phyloP scores from a whole-genome alignment of 495 filamentous ascomycete genomes.

The Neurospora sp. region DNA sequence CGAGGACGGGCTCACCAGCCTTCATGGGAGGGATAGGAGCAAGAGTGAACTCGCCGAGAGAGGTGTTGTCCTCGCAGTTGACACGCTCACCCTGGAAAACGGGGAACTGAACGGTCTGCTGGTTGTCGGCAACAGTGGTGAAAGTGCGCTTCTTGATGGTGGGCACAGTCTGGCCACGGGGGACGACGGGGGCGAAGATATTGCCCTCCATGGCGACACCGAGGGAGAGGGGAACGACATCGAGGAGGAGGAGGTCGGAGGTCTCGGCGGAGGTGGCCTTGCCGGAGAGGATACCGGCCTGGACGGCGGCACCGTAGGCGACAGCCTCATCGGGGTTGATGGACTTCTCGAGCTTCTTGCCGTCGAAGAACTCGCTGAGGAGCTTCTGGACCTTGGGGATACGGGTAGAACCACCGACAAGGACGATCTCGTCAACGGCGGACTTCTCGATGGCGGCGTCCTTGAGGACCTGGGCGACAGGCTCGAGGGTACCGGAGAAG shows the following conservation, averaged over 20 bases:
- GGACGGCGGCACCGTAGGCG: conserved; percentile 96
- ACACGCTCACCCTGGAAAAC: conserved; percentile 98
- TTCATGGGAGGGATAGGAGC: conserved; percentile 97
- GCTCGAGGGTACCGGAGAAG: conserved; percentile 93
- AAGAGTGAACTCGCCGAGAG: conserved; percentile 95
- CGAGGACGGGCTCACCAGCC: conserved; percentile 93
- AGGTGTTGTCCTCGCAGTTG: conserved; percentile 99
- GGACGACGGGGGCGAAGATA: conserved; percentile 95
- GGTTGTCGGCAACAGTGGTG: conserved; percentile 94
- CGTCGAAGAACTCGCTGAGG: conserved; percentile 95
- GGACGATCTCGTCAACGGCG: conserved; percentile 91
- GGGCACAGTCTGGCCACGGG: conserved; percentile 84
- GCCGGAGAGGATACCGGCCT: conserved; percentile 95
- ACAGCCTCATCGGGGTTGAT: conserved; percentile 99
- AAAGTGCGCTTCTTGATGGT: conserved; percentile 93
- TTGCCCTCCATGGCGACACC: conserved; percentile 99
- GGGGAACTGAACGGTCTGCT: conserved; percentile 95
- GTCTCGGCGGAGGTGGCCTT: conserved; percentile 94
- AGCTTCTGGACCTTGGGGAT: conserved; percentile 99
- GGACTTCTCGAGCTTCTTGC: conserved; percentile 98
- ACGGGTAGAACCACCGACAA: conserved; percentile 98
- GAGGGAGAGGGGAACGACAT: conserved; percentile 93
- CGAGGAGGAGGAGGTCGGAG: conserved; percentile 88
- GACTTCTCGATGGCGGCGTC: conserved; percentile 93
- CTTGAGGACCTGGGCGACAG: conserved; percentile 96